Evolutionary conservation across 805 yeast genomes (phyloP), one percentile per base, ranked within the genome.

Genomic region (Saccharomycopsis fodiens): DNA sequence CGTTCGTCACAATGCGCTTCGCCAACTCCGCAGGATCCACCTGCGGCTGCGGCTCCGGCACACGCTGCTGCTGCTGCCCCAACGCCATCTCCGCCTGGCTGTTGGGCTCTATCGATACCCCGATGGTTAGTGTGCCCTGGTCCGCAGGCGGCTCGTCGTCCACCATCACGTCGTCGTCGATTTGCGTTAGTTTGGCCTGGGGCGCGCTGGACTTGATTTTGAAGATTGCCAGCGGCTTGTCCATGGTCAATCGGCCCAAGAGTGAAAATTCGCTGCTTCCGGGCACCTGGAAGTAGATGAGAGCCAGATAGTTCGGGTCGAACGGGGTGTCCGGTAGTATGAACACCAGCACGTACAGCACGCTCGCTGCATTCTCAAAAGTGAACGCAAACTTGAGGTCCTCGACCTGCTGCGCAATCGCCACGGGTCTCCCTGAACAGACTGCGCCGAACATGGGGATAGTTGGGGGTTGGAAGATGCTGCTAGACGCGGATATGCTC

Each of bases 171-270:
- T 70, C 81, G 48, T 73, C 71, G 39, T 73, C 80, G 68, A 76
- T 72, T 47, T 47, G 47, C 16, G 10, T 29, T 39, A 15, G 3
- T 44, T 64, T 61, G 41, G 57, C 63, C 19, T 44, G 20, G 8
- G 20, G 15, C 16, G 57, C 53, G 5, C 60, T 53, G 51, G 69
- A 70, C 58, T 80, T 85, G 48, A 91, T 74, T 57, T 82, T 83
- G 68, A 85, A 93, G 2, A 93, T 93, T 0, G 97, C 96, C 48
- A 95, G 85, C 31, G 94, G 97, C 59, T 91, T 93, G 31, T 63
- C 65, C 0, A 70, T 64, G 38, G 74, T 73, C 22, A 83, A 57
- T 10, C 79, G 79, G 3, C 91, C 91, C 46, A 82, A 69, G 12
- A 85, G 66, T 52, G 74, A 74, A 62, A 82, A 85, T 25, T 82